Conservation (phyloP, 2,329 filamentous ascomycete species). For the Fusarium zealandicum region DNA sequence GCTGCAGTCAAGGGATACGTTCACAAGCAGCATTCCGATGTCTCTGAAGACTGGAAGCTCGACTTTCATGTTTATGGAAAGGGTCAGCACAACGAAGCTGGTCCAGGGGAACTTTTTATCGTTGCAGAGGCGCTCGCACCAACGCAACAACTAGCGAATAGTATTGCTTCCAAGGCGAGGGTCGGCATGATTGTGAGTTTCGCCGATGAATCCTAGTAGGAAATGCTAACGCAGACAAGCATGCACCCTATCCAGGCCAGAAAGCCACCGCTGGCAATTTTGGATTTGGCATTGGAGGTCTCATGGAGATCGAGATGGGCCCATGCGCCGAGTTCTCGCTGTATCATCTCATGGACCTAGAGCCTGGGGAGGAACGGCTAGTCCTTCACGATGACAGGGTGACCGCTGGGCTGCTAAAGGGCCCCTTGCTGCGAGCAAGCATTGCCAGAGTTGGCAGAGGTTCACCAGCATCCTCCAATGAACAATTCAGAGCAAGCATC, state of each 20-base stretch:
- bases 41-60: constrained; percentile 33
- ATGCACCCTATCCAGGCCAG: constrained; percentile 57
- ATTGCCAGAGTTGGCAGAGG: constrained; percentile 15
- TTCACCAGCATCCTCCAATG: fast-evolving
- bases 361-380: constrained; percentile 37
- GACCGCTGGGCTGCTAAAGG: background rate
- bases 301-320: constrained; percentile 43
- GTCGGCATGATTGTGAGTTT: constrained; percentile 41
- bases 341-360: constrained; percentile 58
- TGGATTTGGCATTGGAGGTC: constrained; percentile 45
- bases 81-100: background rate
- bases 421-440: background rate
- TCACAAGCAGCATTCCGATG: constrained; percentile 29
- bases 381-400: fast-evolving
- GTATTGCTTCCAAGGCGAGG: constrained; percentile 41
- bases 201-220: fast-evolving
- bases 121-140: constrained; percentile 56
- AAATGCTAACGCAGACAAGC: constrained; percentile 31
- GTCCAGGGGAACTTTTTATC: constrained; percentile 48
- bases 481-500: background rate
- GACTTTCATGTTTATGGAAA: constrained; percentile 55
- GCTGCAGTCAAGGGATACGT: constrained; percentile 27
- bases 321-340: constrained; percentile 54
- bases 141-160: constrained; percentile 54
- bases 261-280: constrained; percentile 62